phyloP scores from a whole-genome alignment of 2,329 filamentous ascomycete genomes.

The Hypoxylon sp. region DNA sequence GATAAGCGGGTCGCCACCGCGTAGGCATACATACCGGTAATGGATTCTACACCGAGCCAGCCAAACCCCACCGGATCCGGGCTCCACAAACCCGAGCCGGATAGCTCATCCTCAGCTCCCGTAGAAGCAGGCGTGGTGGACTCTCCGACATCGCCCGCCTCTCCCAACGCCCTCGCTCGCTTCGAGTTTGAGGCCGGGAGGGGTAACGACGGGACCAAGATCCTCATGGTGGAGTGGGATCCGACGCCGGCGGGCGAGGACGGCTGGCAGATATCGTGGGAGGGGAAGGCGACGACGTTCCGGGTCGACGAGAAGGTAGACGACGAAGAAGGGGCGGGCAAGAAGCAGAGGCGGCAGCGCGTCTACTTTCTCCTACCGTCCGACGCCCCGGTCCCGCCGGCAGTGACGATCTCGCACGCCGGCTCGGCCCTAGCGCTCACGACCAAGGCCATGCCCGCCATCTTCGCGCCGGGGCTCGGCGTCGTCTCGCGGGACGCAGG shows the following conservation, averaged over 20 bases:
- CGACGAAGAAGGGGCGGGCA: constrained; percentile 42
- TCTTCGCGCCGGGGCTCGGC: constrained; percentile 82
- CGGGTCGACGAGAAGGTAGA: constrained; percentile 68
- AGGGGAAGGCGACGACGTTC: constrained; percentile 79
- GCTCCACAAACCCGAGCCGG: constrained; percentile 39
- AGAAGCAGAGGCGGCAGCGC: constrained; percentile 63
- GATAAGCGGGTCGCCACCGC: constrained; percentile 24
- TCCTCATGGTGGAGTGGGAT: constrained; percentile 94
- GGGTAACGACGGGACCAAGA: constrained; percentile 87
- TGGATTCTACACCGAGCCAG: constrained; percentile 34
- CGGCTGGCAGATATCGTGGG: constrained; percentile 84
- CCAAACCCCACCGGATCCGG: constrained; percentile 36
- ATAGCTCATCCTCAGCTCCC: constrained; percentile 10
- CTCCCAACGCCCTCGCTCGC: constrained; percentile 73
- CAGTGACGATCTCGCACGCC: constrained; percentile 72
- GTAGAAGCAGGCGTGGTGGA: constrained; percentile 48
- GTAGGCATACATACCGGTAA: constrained; percentile 18
- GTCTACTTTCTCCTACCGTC: constrained; percentile 86
- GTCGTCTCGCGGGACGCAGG: constrained; percentile 74
- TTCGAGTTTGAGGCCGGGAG: constrained; percentile 87
- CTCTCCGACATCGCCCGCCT: constrained; percentile 60
- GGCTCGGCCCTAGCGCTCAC: constrained; percentile 56
- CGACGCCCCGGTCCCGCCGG: constrained; percentile 75
- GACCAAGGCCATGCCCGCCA: constrained; percentile 85
- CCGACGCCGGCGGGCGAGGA: constrained; percentile 43